A percentile compares a stretch with the other conserved stretches of the same genome.
These are phyloP conservation scores for Periconia sp. DNA, from an alignment of 2,329 filamentous ascomycete genomes.

Conservation along the genomic window DNA sequence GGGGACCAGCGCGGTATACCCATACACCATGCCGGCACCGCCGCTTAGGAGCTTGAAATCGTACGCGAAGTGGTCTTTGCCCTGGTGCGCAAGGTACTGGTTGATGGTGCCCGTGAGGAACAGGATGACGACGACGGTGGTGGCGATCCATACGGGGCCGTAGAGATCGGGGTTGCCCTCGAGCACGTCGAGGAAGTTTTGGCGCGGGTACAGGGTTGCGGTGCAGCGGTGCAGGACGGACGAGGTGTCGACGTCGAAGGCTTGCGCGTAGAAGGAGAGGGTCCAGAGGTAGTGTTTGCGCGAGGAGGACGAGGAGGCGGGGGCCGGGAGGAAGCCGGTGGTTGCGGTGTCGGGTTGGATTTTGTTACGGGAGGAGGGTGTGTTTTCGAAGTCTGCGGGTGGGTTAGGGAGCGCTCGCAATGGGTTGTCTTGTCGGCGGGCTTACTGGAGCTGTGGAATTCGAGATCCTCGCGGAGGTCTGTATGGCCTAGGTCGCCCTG, in stretches of 20 bases:
- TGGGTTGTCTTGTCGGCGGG: neutral
- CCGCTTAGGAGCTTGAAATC: constrained; percentile 88
- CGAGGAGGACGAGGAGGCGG: constrained; percentile 27
- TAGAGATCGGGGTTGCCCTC: constrained; percentile 97
- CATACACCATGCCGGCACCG: constrained; percentile 90
- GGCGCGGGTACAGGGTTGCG: constrained; percentile 84
- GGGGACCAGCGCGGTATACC: constrained; percentile 83
- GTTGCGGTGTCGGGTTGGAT: constrained; percentile 46
- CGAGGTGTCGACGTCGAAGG: constrained; percentile 96
- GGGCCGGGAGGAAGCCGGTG: constrained; percentile 42
- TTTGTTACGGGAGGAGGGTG: constrained; percentile 53
- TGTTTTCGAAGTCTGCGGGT: constrained; percentile 66
- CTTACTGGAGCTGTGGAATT: constrained; percentile 89
- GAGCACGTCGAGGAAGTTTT: constrained; percentile 94
- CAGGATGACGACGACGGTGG: constrained; percentile 91
- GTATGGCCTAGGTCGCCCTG: constrained; percentile 97
- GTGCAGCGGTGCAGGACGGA: constrained; percentile 85
- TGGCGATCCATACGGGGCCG: constrained; percentile 98
- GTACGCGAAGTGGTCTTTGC: constrained; percentile 76
- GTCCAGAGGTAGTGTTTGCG: constrained; percentile 89
- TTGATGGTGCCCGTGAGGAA: constrained; percentile 95
- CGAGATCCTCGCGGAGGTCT: constrained; percentile 96
- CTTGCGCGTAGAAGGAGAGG: constrained; percentile 91
- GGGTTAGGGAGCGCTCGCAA: neutral
- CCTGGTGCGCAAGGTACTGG: constrained; percentile 75